A percentile compares a stretch with the other conserved stretches of the same genome.
These are phyloP conservation scores for Cyamopsis tetragonoloba DNA, from an alignment of 306 rosid genomes.

Conservation along the genomic window DNA sequence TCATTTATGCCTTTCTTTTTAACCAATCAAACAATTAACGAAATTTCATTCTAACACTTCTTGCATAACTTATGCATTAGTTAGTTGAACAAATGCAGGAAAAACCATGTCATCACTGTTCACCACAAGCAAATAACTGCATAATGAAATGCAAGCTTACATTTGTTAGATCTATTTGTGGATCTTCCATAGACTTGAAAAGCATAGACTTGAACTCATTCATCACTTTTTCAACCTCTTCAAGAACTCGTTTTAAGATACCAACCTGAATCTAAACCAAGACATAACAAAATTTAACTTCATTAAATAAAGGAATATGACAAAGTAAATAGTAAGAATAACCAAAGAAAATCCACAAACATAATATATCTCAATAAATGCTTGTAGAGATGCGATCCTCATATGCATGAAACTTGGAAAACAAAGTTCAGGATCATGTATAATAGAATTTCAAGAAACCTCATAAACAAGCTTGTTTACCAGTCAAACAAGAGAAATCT, in stretches of 20 bases:
- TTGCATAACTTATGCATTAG: neutral
- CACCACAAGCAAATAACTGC: conserved; percentile 18
- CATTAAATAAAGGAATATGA: conserved; percentile 10
- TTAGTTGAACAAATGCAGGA: conserved; percentile 9
- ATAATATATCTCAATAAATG: conserved; percentile 20
- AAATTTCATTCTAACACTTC: neutral
- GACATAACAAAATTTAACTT: conserved; percentile 12
- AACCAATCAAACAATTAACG: conserved; percentile 7
- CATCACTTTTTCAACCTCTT: conserved; percentile 98
- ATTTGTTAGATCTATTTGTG: conserved; percentile 76
- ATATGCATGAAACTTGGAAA: neutral
- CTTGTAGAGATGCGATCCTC: conserved; percentile 10
- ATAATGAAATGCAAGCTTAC: conserved; percentile 51
- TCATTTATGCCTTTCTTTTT: conserved; percentile 11
- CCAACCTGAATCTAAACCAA: conserved; percentile 69
- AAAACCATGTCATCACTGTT: neutral
- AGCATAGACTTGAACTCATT: conserved; percentile 88
- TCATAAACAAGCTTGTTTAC: conserved; percentile 15
- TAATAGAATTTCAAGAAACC: conserved; percentile 18
- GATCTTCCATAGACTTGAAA: conserved; percentile 97
- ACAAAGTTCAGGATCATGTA: neutral
- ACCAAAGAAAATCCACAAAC: conserved; percentile 8
- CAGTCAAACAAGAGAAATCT: conserved; percentile 17
- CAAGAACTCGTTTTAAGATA: conserved; percentile 95
- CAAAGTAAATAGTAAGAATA: conserved; percentile 13